Conservation (phyloP, 2,329 filamentous ascomycete species). For the Clonostachys solani region DNA sequence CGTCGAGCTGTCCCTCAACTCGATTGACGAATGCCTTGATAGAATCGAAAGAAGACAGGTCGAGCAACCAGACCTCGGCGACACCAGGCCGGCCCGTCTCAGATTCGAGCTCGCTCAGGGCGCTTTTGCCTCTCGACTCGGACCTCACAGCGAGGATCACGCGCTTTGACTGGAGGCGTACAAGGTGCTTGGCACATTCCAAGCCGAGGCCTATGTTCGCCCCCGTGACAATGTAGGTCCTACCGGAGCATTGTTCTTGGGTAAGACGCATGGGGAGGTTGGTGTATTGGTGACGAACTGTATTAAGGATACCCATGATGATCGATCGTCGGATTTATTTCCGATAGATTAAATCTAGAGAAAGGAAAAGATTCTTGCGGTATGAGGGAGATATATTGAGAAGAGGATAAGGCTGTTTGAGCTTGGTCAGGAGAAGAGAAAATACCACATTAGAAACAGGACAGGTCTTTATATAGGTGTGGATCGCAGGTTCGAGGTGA, state of each 20-base stretch:
- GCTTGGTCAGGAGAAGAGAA: too few relatives aligned
- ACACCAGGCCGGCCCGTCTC: conserved; percentile 1
- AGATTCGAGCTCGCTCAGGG: background rate
- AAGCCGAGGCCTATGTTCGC: conserved; percentile 25
- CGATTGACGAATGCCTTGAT: background rate
- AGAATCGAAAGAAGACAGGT: conserved; percentile 17
- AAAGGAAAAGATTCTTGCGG: too few relatives aligned
- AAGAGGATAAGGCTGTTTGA: too few relatives aligned
- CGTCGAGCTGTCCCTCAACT: background rate
- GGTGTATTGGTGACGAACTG: background rate
- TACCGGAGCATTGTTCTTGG: background rate
- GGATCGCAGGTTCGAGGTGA: too few relatives aligned
- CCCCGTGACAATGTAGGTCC: conserved; percentile 22
- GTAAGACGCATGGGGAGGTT: conserved; percentile 2
- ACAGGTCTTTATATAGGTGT: too few relatives aligned
- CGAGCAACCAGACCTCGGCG: conserved; percentile 33
- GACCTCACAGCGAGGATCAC: conserved; percentile 25
- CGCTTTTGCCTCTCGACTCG: conserved; percentile 2
- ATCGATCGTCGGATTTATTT: too few relatives aligned
- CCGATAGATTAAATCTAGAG: too few relatives aligned
- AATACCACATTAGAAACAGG: too few relatives aligned
- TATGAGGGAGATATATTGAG: too few relatives aligned
- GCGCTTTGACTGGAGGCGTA: conserved; percentile 15
- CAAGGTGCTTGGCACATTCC: conserved; percentile 24
- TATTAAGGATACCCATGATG: background rate